phyloP scores from a whole-genome alignment of 306 rosid species.

The Clitoria ternatea region DNA sequence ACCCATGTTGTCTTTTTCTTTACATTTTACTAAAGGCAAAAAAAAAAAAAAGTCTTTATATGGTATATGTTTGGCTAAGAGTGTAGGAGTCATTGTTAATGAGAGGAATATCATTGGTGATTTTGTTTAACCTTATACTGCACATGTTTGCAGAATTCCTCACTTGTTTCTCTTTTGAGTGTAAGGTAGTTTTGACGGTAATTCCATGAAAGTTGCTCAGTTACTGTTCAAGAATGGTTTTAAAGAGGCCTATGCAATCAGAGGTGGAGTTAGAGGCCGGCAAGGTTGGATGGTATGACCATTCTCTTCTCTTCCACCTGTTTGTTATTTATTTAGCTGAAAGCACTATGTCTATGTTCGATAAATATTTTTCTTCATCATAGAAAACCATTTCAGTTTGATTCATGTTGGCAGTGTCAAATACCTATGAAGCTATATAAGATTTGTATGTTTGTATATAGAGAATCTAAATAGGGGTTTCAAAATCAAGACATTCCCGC shows the following conservation, averaged over 20 bases:
- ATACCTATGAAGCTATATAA: background rate
- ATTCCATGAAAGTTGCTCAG: constrained; percentile 88
- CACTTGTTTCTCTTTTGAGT: constrained; percentile 46
- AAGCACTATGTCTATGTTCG: background rate
- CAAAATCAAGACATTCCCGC: background rate
- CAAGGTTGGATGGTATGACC: constrained; percentile 84
- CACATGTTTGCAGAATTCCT: constrained; percentile 17
- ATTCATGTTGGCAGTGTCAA: constrained; percentile 5
- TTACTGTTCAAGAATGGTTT: constrained; percentile 84
- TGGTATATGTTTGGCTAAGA: background rate
- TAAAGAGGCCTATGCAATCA: constrained; percentile 85
- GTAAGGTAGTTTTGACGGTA: constrained; percentile 94
- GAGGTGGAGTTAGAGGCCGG: constrained; percentile 79
- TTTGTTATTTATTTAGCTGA: constrained; percentile 15
- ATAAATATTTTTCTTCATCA: background rate
- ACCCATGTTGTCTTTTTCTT: background rate
- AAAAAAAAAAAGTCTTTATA: background rate
- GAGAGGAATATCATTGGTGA: background rate
- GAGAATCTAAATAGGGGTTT: background rate
- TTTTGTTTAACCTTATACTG: background rate
- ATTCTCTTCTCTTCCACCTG: constrained; percentile 11
- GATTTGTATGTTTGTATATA: background rate
- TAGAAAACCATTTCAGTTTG: background rate
- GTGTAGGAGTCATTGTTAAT: background rate
- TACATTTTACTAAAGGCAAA: background rate